phyloP scores from a whole-genome alignment of 2,329 filamentous ascomycete species.

The Juglanconis sp. region DNA sequence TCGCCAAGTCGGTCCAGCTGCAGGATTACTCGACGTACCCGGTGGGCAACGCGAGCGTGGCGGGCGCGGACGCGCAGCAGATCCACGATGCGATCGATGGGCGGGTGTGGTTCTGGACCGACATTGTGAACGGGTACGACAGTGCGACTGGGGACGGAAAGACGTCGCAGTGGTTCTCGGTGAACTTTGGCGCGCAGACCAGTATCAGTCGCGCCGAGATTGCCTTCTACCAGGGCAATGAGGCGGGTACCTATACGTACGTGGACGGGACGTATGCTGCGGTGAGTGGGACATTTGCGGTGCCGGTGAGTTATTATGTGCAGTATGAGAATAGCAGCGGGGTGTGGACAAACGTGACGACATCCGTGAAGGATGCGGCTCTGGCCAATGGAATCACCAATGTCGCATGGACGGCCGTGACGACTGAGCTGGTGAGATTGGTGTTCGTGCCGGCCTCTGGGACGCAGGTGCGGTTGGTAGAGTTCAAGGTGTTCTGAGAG shows the following conservation, averaged over 20 bases:
- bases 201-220: slow-evolving; percentile 31
- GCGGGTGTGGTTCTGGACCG: slow-evolving; percentile 36
- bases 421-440: slow-evolving; percentile 27
- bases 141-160: slow-evolving; percentile 27
- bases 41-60: slow-evolving; percentile 28
- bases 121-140: slow-evolving; percentile 36
- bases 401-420: slow-evolving; percentile 27
- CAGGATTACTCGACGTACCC: slow-evolving; percentile 27
- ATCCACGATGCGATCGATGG: slow-evolving; percentile 37
- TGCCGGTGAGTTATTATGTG: slow-evolving; percentile 28
- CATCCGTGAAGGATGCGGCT: slow-evolving; percentile 18
- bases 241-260: slow-evolving; percentile 19
- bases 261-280: slow-evolving; percentile 9
- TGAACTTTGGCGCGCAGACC: slow-evolving; percentile 32
- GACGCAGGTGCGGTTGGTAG: slow-evolving; percentile 32
- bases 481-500: slow-evolving; percentile 34
- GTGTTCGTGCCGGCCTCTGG: slow-evolving; percentile 30
- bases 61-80: slow-evolving; percentile 22
- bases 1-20: slow-evolving; percentile 35
- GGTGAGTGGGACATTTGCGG: slow-evolving; percentile 21
- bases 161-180: slow-evolving; percentile 31
- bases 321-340: slow-evolving; percentile 22
- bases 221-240: slow-evolving; percentile 31
- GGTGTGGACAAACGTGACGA: slow-evolving; percentile 28
- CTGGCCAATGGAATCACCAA: slow-evolving; percentile 36